Evolutionary conservation across 352 stramenopile genomes (phyloP), one percentile per base, ranked within the genome.

Genomic region (Globisporangium spiculum): DNA sequence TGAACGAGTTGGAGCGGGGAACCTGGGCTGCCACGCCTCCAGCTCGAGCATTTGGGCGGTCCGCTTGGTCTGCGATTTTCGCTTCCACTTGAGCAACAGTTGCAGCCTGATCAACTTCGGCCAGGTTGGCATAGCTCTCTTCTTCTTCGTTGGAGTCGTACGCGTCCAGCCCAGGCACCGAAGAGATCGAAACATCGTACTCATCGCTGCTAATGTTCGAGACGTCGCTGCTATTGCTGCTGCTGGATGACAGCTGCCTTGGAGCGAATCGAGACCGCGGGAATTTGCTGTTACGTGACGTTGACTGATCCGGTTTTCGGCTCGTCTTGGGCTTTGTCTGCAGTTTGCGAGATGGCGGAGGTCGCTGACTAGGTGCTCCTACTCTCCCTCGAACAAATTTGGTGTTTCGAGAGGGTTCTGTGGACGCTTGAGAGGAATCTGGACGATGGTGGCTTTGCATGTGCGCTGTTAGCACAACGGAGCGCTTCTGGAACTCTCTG

Each of bases 401-500:
- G 58, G 2, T 32, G n/a, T 12, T 56, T 24, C 18, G 4, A 32
- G 57, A 22, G 34, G 38, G 6, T 24, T 50, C 32, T n/a, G 34
- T 20, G 22, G 57, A n/a, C n/a, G 18, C 20, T 32, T 18, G n/a
- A 26, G 32, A 27, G 9, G 34, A 52, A 44, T 24, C 20, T 0
- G 34, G 27, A 20, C 44, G 57, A 26, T 38, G 32, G 22, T 26
- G 60, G 2, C 26, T 57, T 36, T 34, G 26, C 24, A 8, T 58
- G 36, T 67, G 50, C 32, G 22, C 65, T 46, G 22, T 54, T 63
- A 30, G 16, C 41, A 36, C 53, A 74, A 67, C 12, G 48, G 83
- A 57, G 78, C 72, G 32, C 79, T 83, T 55, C 71, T 78, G 74
- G 27, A 83, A 62, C 60, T 87, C 66, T 46, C 76, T 67, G n/a